Conservation (phyloP, 1,284 basidiomycete genomes). For the Leccinum solheimii region DNA sequence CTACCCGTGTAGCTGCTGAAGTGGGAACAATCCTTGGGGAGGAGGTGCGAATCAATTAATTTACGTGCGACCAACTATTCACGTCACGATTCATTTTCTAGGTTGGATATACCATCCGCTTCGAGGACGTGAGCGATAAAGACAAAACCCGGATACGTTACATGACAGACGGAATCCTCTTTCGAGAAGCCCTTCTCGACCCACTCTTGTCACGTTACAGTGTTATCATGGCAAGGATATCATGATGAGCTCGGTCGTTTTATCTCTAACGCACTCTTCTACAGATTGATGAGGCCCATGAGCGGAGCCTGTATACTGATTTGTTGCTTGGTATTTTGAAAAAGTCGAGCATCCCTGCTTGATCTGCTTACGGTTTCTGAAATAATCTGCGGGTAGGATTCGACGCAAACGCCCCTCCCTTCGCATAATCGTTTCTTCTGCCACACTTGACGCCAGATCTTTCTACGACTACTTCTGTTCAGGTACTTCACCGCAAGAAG, state of each 20-base stretch:
- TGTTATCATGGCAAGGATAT: constrained; percentile 83
- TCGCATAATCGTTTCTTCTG: constrained; percentile 90
- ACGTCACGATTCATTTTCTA: constrained; percentile 30
- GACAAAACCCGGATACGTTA: constrained; percentile 90
- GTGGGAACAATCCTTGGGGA: constrained; percentile 87
- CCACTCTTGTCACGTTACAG: constrained; percentile 89
- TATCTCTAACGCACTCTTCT: constrained; percentile 9
- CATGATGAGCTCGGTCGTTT: constrained; percentile 12
- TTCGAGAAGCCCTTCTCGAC: constrained; percentile 91
- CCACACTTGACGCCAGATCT: constrained; percentile 88
- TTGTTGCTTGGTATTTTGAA: constrained; percentile 90
- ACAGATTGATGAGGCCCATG: constrained; percentile 96
- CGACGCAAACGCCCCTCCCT: constrained; percentile 86
- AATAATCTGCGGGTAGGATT: constrained; percentile 53
- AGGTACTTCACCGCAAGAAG: constrained; percentile 49
- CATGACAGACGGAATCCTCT: constrained; percentile 97
- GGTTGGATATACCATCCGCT: constrained; percentile 98
- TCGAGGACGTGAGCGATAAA: constrained; percentile 88
- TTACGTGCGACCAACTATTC: background rate
- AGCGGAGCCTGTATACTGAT: constrained; percentile 93
- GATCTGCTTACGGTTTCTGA: constrained; percentile 15
- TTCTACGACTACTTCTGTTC: constrained; percentile 88
- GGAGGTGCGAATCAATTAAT: constrained; percentile 57
- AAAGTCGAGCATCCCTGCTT: constrained; percentile 54
- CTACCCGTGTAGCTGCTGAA: constrained; percentile 86